phyloP scores from a whole-genome alignment of 306 rosid species.

The Chamaecrista fasciculata region DNA sequence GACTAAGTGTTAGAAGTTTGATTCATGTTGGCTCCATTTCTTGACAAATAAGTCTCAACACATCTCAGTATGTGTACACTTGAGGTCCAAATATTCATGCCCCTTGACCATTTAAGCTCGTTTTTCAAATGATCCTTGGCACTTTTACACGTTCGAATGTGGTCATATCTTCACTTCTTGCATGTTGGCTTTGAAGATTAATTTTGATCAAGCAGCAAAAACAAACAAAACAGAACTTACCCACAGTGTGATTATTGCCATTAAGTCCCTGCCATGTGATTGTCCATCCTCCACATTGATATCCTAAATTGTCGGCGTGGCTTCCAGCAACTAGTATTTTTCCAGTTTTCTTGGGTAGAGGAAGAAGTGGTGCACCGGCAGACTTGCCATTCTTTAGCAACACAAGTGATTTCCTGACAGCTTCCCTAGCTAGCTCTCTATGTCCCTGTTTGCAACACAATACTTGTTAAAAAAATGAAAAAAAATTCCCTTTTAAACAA shows the following conservation, averaged over 20 bases:
- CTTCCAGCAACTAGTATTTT: slow-evolving; percentile 83
- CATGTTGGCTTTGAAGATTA: background rate
- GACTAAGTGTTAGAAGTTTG: background rate
- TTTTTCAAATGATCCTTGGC: background rate
- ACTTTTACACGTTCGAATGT: background rate
- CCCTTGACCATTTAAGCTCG: background rate
- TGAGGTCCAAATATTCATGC: background rate
- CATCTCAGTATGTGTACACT: too few species aligned
- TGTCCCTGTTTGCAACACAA: slow-evolving; percentile 60
- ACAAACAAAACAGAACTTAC: slow-evolving; percentile 39
- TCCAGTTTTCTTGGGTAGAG: slow-evolving; percentile 78
- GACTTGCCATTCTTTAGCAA: slow-evolving; percentile 75
- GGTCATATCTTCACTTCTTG: background rate
- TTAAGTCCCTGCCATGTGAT: slow-evolving; percentile 86
- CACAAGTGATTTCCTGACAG: slow-evolving; percentile 89
- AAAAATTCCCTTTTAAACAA: slow-evolving; percentile 12
- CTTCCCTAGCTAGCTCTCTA: slow-evolving; percentile 86
- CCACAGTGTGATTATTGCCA: slow-evolving; percentile 67
- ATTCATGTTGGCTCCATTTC: too few species aligned
- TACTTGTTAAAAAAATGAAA: background rate
- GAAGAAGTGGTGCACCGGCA: slow-evolving; percentile 58
- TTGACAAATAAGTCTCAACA: too few species aligned
- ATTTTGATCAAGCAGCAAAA: background rate
- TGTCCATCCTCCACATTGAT: slow-evolving; percentile 99
- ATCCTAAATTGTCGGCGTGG: slow-evolving; percentile 86